Evolutionary conservation across 2,329 filamentous ascomycete genomes (phyloP), one percentile per base, ranked within the genome.

Genomic region (Pyrenochaeta sp.): DNA sequence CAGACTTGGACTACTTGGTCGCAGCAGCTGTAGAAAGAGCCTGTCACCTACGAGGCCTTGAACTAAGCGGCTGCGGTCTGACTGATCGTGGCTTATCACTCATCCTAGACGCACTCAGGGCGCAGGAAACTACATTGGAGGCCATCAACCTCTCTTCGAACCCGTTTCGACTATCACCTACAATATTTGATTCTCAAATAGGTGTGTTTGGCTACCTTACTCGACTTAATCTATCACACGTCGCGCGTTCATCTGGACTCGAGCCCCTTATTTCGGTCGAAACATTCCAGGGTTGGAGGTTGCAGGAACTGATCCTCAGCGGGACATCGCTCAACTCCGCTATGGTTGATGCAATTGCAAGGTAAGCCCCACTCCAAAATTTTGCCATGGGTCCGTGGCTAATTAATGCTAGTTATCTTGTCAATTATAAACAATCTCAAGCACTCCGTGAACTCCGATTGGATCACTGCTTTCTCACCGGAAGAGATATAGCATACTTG

Each of bases 121-220:
- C 83, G 2, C 89, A 91, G 67, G 85, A 87, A 59, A 84, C 83
- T 30, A 90, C 87, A 0, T 70, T 91, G 18, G 88, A 91, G 68
- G 83, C 83, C 1, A 78, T 91, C 53, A 83, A 90, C 66, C 82
- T 91, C 11, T 88, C 88, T 3, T 85, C 85, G 11, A 87, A 90
- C 56, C 83, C 85, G 51, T 86, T 87, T 27, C 83, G 88, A 1
- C 77, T 90, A 33, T 85, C 85, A 46, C 85, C 87, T 0, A 79
- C 84, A 14, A 78, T 83, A n/a, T 86, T 90, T 47, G 87, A 88
- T 60, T 83, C 83, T 43, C 85, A 88, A 54, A 85, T 90, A 68
- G 83, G 85, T 20, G 84, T 87, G 49, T 90, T 90, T 74, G 82
- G 83, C 31, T 86, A 85, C 51, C 82, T 91, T 32, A 83, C 87